phyloP scores from a whole-genome alignment of 257 asterid genomes.

The Lithospermum erythrorhizon region DNA sequence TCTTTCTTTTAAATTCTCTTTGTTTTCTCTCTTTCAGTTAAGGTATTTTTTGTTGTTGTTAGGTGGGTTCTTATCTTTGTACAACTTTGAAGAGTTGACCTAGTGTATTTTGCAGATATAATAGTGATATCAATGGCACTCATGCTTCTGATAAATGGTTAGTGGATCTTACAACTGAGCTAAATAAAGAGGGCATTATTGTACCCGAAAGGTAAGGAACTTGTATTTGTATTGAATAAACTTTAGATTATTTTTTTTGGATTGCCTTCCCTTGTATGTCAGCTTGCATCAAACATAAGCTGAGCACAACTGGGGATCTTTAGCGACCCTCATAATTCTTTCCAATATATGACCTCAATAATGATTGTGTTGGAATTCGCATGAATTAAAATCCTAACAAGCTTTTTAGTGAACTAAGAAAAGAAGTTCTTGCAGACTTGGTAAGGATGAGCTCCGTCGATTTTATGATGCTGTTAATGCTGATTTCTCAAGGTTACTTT shows the following conservation, averaged over 20 bases:
- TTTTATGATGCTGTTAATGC: slow-evolving; percentile 27
- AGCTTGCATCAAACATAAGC: neutral
- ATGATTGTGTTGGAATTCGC: neutral
- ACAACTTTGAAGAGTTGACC: neutral
- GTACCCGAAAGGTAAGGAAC: slow-evolving; percentile 28
- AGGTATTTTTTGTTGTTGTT: no score
- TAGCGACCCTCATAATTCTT: neutral
- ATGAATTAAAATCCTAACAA: neutral
- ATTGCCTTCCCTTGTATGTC: neutral
- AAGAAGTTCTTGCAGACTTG: slow-evolving; percentile 18
- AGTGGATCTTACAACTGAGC: slow-evolving; percentile 23
- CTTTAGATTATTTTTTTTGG: neutral
- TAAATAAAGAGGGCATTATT: slow-evolving; percentile 22
- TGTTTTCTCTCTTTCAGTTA: no score
- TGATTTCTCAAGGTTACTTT: slow-evolving; percentile 27
- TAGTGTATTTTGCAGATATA: neutral
- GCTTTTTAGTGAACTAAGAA: neutral
- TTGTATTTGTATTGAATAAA: neutral
- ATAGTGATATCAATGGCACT: slow-evolving; percentile 11
- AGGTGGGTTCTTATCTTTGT: neutral
- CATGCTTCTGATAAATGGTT: slow-evolving; percentile 23
- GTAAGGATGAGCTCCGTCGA: slow-evolving; percentile 26
- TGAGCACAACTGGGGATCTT: neutral
- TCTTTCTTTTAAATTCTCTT: neutral
- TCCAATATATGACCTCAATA: neutral